Base-by-base conservation (phyloP, 2,329 filamentous ascomycete species). In the Trichophyton verrucosum region DNA sequence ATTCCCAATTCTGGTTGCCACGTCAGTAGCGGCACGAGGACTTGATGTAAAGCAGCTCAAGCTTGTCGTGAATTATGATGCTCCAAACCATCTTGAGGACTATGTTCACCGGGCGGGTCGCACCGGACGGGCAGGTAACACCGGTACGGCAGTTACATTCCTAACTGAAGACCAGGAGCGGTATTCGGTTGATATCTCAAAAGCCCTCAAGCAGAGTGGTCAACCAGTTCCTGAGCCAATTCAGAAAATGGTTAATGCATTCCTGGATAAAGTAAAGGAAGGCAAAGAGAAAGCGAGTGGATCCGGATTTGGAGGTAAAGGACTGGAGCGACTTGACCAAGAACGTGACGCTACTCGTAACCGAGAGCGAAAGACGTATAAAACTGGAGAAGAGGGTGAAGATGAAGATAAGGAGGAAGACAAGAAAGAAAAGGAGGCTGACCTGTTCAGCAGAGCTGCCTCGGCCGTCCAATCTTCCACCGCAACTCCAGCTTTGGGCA, bases 41-140 rank as follows among this genome's bases (percentile, higher is more conserved):
- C 79, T 99, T 46, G 94, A 99, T 72, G 92, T 99, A 51, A 96
- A 96, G 75, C 90, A 95, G 72, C 80, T 99, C 38, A 96, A 95
- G 73, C 81, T 97, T 36, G 94, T 99, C 7, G 86, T 99, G 75
- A 97, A 97, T 75, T 96, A 90, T 71, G 91, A 96, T 70, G 89
- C 87, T 0, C 92, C 91, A 0, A 95, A 95, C 68, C 91, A 97
- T 75, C 75, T 96, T 64, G 94, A 99, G 75, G 94, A 97, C 70
- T 97, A 97, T 69, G 92, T 97, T 46, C 94, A 96, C 73, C 87
- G 94, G 64, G 90, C 89, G 60, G 94, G 94, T 56, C 89, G 94
- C 68, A 97, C 94, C 6, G 94, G 94, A 9, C 87, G 94, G 71
- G 94, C 94, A 53, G 94, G 94, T 46, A 95, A 96, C 69, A 96